phyloP scores from a whole-genome alignment of 805 yeast species.

The Diddensiella transvaalensis region DNA sequence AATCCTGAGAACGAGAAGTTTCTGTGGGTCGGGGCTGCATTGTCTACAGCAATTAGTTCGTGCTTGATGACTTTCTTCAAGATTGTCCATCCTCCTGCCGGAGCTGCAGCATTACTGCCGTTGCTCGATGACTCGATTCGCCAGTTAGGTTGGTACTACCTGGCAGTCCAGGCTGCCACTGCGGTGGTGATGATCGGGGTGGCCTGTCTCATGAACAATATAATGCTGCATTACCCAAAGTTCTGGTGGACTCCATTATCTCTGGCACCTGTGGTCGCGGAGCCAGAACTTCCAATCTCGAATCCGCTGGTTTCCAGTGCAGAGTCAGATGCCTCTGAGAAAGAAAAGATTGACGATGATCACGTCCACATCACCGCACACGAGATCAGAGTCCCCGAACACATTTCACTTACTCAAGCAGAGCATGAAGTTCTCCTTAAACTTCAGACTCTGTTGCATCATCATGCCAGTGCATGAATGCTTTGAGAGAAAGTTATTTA shows the following conservation, averaged over 20 bases:
- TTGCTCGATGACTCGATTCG: slow-evolving; percentile 44
- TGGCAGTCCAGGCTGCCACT: slow-evolving; percentile 52
- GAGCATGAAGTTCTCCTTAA: not conserved
- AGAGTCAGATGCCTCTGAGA: not conserved
- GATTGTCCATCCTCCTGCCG: slow-evolving; percentile 69
- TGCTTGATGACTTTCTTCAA: slow-evolving; percentile 51
- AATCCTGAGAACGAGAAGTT: slow-evolving; percentile 42
- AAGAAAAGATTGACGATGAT: not conserved
- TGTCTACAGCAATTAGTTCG: slow-evolving; percentile 53
- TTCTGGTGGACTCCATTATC: slow-evolving; percentile 54
- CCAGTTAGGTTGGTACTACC: slow-evolving; percentile 61
- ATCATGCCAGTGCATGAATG: not conserved
- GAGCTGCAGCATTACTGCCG: slow-evolving; percentile 64
- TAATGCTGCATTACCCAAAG: slow-evolving; percentile 50
- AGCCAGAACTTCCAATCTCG: not conserved
- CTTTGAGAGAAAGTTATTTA: no score
- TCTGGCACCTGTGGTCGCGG: not conserved
- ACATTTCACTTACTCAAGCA: not conserved
- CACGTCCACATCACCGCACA: not conserved
- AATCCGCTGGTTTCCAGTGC: not conserved
- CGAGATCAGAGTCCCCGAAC: not conserved
- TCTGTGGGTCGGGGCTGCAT: slow-evolving; percentile 56
- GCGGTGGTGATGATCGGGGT: slow-evolving; percentile 46
- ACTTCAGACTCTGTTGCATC: slow-evolving; percentile 1
- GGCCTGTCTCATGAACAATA: slow-evolving; percentile 53